Percentiles rank a stretch among this genome's conserved stretches.
phyloP scores from a whole-genome alignment of 179 eudicot species.

The Amaranthus tricolor region DNA sequence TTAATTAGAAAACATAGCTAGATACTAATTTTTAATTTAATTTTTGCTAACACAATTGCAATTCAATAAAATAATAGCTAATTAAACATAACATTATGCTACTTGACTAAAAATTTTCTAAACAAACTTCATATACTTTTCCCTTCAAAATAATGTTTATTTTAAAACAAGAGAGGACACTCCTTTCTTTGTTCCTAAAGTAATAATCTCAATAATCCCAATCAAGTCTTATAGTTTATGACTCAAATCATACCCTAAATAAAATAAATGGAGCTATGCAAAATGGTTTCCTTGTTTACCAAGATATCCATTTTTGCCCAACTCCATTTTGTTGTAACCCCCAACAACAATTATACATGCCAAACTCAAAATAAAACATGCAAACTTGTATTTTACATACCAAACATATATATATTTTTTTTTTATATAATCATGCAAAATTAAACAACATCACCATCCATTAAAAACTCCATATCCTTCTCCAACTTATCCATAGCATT shows the following conservation, averaged over 20 bases:
- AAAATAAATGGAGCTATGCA: constrained; percentile 12
- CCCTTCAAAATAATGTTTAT: neutral
- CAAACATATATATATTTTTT: neutral
- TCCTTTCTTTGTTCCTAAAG: neutral
- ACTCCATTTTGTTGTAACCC: constrained; percentile 4
- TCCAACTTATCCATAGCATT: constrained; percentile 74
- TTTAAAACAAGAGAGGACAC: neutral
- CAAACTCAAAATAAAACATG: neutral
- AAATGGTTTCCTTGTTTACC: neutral
- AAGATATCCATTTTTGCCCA: constrained; percentile 3
- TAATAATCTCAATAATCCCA: neutral
- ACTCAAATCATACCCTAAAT: neutral
- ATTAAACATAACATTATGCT: neutral
- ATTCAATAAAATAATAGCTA: too few relatives aligned
- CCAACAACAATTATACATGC: neutral
- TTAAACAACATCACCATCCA: constrained; percentile 38
- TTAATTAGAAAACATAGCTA: too few relatives aligned
- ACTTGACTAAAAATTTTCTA: too few relatives aligned
- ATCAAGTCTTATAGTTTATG: neutral
- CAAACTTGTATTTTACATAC: neutral
- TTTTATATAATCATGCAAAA: neutral
- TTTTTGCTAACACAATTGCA: too few relatives aligned
- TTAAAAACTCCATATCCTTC: constrained; percentile 70
- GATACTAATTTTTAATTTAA: too few relatives aligned
- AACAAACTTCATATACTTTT: neutral